Evolutionary conservation across 1,284 basidiomycete species (phyloP).

Genomic region (Erythrobasidium hasegawianum): DNA sequence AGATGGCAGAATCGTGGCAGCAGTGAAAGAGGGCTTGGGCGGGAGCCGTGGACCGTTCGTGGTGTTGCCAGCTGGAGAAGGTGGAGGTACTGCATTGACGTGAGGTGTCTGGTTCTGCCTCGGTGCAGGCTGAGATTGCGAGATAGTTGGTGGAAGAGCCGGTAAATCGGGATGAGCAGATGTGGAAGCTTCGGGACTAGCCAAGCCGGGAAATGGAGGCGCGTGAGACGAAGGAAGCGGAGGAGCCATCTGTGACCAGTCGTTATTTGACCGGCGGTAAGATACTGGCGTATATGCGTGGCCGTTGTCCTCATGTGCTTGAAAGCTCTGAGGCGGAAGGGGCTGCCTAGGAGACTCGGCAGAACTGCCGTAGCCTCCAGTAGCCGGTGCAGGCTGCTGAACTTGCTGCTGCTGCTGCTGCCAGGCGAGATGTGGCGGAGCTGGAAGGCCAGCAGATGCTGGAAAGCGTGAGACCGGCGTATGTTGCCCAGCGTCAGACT

Average conservation of each 20-base stretch:
- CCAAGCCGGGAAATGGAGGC: background rate
- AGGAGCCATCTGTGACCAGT: too few species aligned
- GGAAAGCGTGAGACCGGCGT: background rate
- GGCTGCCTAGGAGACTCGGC: too few species aligned
- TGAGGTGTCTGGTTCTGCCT: background rate
- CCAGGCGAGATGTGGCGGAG: conserved; percentile 4
- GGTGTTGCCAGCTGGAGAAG: background rate
- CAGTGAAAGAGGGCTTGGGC: background rate
- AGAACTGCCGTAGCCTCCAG: too few species aligned
- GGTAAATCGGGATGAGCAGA: background rate
- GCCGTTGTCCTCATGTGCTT: background rate
- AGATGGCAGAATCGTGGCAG: background rate
- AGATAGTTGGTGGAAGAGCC: too few species aligned
- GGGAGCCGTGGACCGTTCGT: background rate
- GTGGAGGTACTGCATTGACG: background rate
- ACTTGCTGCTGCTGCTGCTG: background rate
- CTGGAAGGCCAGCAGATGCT: background rate
- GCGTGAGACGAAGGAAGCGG: background rate
- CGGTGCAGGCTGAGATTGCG: background rate
- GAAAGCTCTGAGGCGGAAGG: too few species aligned
- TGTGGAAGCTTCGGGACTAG: background rate
- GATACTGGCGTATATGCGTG: background rate
- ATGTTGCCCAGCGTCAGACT: background rate
- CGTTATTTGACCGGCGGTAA: too few species aligned
- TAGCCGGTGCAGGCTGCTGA: background rate